Conservation (phyloP, 805 yeast species). For the Candida dendrica region DNA sequence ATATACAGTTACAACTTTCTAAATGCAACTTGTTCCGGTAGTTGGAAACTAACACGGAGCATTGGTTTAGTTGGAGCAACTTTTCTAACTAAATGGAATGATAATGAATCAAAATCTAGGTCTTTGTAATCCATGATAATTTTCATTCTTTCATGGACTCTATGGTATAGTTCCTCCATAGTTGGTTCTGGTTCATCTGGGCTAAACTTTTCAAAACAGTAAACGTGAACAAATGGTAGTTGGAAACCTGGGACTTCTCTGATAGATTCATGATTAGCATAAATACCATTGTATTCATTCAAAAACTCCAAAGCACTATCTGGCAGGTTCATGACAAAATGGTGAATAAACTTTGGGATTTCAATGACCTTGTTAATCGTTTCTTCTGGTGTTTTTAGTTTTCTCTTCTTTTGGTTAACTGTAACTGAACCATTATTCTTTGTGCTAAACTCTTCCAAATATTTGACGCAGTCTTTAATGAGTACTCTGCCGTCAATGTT, state of each 20-base stretch:
- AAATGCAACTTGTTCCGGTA: slow-evolving; percentile 66
- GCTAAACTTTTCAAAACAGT: slow-evolving; percentile 88
- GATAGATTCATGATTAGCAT: slow-evolving; percentile 33
- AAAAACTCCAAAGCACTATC: slow-evolving; percentile 84
- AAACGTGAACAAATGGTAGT: slow-evolving; percentile 76
- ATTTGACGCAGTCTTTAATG: slow-evolving; percentile 51
- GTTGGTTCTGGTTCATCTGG: slow-evolving; percentile 68
- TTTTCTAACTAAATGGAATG: slow-evolving; percentile 80
- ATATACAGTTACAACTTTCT: slow-evolving; percentile 7
- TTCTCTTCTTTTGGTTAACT: slow-evolving; percentile 32
- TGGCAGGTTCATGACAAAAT: slow-evolving; percentile 94
- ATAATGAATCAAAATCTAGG: slow-evolving; percentile 37
- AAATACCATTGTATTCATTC: slow-evolving; percentile 71
- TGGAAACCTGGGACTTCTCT: slow-evolving; percentile 37
- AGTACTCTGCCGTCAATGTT: slow-evolving; percentile 82
- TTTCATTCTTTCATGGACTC: slow-evolving; percentile 52
- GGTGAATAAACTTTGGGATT: slow-evolving; percentile 52
- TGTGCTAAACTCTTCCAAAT: slow-evolving; percentile 40
- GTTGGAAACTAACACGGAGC: slow-evolving; percentile 78
- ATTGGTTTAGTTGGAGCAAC: slow-evolving; percentile 97
- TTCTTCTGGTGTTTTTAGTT: slow-evolving; percentile 22
- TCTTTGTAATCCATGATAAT: slow-evolving; percentile 37
- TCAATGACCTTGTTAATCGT: slow-evolving; percentile 15
- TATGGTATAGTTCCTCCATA: slow-evolving; percentile 54
- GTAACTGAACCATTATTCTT: slow-evolving; percentile 28